Conservation (phyloP, 176 grass and related monocot species). For the Oryza meridionalis region DNA sequence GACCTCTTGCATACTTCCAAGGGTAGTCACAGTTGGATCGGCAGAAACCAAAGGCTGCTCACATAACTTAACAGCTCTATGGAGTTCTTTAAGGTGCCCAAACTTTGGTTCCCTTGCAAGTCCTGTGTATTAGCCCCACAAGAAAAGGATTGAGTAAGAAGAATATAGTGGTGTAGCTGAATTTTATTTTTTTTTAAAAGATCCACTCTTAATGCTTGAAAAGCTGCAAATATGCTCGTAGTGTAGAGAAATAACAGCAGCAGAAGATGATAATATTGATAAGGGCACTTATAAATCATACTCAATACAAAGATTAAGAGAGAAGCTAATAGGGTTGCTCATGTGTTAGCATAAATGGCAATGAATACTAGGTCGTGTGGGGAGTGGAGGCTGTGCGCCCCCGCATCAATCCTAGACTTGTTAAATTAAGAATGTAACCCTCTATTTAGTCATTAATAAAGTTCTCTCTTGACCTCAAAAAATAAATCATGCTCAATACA, state of each 20-base stretch:
- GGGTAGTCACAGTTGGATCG: conserved; percentile 81
- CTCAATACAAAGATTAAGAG: too few relatives aligned
- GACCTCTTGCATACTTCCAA: conserved; percentile 93
- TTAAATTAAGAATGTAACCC: too few relatives aligned
- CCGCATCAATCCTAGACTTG: too few relatives aligned
- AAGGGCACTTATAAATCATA: neutral
- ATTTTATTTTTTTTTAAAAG: neutral
- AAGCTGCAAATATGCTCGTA: conserved; percentile 11
- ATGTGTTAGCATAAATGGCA: too few relatives aligned
- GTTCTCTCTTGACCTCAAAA: too few relatives aligned
- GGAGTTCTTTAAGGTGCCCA: conserved; percentile 92
- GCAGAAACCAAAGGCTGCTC: conserved; percentile 86
- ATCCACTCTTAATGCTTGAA: neutral
- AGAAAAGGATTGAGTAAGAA: conserved; percentile 14
- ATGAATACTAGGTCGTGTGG: too few relatives aligned
- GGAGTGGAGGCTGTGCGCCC: too few relatives aligned
- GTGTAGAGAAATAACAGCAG: neutral
- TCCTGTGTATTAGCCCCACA: conserved; percentile 52
- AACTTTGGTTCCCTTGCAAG: conserved; percentile 93
- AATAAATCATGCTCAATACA: neutral
- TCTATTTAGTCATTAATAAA: too few relatives aligned
- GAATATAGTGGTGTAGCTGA: neutral
- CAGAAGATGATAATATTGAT: neutral
- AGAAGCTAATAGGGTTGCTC: too few relatives aligned
- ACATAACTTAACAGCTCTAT: conserved; percentile 92